These are phyloP conservation scores for Botrytis paeoniae DNA, from an alignment of 2,329 filamentous ascomycete species.

Conservation along the genomic window DNA sequence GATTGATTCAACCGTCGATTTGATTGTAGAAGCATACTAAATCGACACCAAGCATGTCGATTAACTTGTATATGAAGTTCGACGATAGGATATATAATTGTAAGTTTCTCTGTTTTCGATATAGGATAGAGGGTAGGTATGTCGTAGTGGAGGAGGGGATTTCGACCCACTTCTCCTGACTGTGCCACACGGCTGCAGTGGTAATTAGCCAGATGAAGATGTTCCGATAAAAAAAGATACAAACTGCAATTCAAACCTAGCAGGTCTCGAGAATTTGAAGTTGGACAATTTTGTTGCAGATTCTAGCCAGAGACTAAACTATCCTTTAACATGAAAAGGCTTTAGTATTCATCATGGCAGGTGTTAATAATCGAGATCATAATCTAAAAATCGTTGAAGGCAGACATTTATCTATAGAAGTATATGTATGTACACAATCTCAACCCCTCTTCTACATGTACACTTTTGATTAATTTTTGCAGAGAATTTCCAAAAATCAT, in stretches of 20 bases:
- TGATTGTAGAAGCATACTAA: neutral
- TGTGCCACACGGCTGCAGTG: neutral
- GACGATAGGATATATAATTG: neutral
- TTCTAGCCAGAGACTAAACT: neutral
- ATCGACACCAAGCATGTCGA: neutral
- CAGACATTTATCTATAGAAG: neutral
- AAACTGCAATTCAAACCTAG: neutral
- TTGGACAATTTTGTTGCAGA: neutral
- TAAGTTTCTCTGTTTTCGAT: neutral
- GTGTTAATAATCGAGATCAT: neutral
- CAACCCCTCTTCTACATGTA: neutral
- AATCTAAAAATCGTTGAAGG: neutral
- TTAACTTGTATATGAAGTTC: too few species aligned
- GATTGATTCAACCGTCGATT: neutral
- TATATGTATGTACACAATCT: neutral
- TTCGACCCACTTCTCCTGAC: neutral
- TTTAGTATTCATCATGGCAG: neutral
- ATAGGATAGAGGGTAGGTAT: neutral
- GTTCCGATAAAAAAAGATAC: too few species aligned
- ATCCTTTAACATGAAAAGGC: neutral
- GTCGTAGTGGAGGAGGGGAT: too few species aligned
- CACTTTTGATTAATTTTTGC: neutral
- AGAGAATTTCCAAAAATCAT: neutral
- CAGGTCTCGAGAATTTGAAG: neutral
- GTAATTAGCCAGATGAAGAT: neutral